Evolutionary conservation across 2,329 filamentous ascomycete genomes (phyloP), one percentile per base, ranked within the genome.

Genomic region (Sodiomyces alkalinus): DNA sequence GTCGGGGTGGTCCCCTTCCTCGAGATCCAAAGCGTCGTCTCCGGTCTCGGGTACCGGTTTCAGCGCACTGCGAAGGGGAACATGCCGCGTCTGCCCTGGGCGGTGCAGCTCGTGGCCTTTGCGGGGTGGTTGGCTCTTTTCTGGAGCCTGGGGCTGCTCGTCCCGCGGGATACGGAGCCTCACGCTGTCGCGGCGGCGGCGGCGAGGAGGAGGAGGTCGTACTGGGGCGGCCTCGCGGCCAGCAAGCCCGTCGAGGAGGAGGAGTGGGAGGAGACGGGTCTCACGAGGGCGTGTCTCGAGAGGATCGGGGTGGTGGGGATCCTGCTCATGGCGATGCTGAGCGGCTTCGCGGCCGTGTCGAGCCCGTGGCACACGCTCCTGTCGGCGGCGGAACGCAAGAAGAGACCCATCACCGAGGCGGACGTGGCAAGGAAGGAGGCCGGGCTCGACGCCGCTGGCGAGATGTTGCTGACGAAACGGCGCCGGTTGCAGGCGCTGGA

Each of bases 281-380:
- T 70, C 27, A 59, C 59, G 11, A 53, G 63, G 23, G 70, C 63
- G 7, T 75, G 69, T 38, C 53, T 77, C 19, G 70, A 75, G 47
- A 55, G 83, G 24, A 74, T 92, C 16, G 83, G 82, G 9, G 76
- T 92, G 22, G 82, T 92, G 36, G 83, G 83, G 4, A 83, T 90
- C 31, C 75, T 78, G 26, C 55, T 90, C 29, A 92, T 92, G 81
- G 83, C 82, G 11, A 64, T 86, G 10, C 59, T 92, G n/a, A 82
- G 82, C 6, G 83, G 83, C 0, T 92, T 92, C 43, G 83, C 83
- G 5, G 81, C 81, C n/a, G 79, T 92, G 19, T 86, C 80, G 15
- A 78, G 80, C 2, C 73, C 85, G 2, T 92, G 83, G 81, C 79
- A 92, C 45, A 81, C 72, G 1, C 82, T 92, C 51, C 68, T 73